Base-by-base conservation (phyloP, 2,329 filamentous ascomycete genomes). In the Blumeriella jaapii region DNA sequence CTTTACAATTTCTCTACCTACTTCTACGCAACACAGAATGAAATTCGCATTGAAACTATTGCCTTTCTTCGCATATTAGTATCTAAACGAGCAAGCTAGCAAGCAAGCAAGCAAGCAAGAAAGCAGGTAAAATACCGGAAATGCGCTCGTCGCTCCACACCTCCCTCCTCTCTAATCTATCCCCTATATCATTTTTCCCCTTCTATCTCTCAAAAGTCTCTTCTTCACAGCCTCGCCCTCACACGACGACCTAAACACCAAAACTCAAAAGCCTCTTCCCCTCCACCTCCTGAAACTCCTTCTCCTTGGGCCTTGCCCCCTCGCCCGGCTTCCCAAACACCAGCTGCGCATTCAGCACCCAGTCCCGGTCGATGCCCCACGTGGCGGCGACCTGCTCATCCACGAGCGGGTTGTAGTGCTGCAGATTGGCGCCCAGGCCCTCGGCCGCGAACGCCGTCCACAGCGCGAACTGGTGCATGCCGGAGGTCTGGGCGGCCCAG, bases 341-440 rank as follows among this genome's bases (percentile, higher is more conserved):
- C 47, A 95, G 65, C 69, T 93, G 84, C 15, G 82, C 78, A 55
- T 78, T 74, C 46, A 93, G 70, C 54, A 72, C 73, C 85, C 86
- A 94, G 50, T 70, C 69, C 12, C 61, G 53, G 27, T 82, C 80
- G 19, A 93, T 51, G 38, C 69, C 68, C 81, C 83, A 94, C 49
- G 74, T 64, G 42, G 61, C 35, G 28, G 69, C 62, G 34, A 86
- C 79, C 63, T 77, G 74, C 46, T 69, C 67, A 61, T 93, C 81
- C 49, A 93, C 74, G 39, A 94, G 61, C 13, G 85, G 85, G 71
- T 85, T 91, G 69, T 93, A 93, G 66, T 94, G 86, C 69, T 94
- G 86, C 34, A 94, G 69, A 68, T 87, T 93, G 56, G 79, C 82
- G 47, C 85, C 85, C 38, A 93, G 72, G 18, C 86, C 85, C 57